phyloP scores from a whole-genome alignment of 257 asterid species.

The Fraxinus quadrangulata region DNA sequence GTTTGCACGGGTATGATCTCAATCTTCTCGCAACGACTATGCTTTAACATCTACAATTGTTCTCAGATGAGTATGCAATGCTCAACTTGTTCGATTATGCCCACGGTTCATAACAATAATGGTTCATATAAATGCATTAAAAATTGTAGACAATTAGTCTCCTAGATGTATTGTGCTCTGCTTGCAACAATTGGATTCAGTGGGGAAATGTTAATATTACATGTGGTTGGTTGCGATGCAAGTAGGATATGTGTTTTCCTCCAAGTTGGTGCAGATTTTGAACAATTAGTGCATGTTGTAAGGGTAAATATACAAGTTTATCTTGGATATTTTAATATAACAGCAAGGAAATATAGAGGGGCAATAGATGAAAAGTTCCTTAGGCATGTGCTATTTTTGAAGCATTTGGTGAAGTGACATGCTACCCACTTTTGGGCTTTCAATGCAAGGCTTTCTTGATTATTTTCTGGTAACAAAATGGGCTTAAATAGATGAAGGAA shows the following conservation, averaged over 20 bases:
- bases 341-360: not conserved
- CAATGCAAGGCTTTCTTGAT: not conserved
- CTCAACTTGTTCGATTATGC: not conserved
- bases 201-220: not conserved
- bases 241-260: too few species aligned
- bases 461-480: not conserved
- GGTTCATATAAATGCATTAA: not conserved
- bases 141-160: not conserved
- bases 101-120: not conserved
- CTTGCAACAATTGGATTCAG: not conserved
- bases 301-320: not conserved
- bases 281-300: not conserved
- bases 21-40: slow-evolving; percentile 10
- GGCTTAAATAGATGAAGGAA: not conserved
- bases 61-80: not conserved
- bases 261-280: not conserved
- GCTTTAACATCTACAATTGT: not conserved
- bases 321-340: not conserved
- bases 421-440: not conserved
- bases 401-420: not conserved
- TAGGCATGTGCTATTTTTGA: not conserved
- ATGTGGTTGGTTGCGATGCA: too few species aligned
- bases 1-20: slow-evolving; percentile 77
- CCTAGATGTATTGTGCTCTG: not conserved
- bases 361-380: not conserved